Evolutionary conservation across 2,329 filamentous ascomycete genomes (phyloP).

Genomic region (Endothia cerciana): DNA sequence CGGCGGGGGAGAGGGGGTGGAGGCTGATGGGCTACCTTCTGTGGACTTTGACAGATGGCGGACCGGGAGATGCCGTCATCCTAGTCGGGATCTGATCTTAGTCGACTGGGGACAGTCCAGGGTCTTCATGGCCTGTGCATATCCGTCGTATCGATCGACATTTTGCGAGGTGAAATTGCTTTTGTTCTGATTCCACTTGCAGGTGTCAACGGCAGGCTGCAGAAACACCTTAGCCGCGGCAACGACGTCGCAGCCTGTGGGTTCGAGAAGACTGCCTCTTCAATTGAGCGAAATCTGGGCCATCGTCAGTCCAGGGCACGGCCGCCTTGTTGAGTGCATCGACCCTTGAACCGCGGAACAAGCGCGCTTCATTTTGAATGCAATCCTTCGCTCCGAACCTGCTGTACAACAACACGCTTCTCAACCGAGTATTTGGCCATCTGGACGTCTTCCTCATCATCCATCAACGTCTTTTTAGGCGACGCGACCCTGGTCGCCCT

Average conservation of each 20-base stretch:
- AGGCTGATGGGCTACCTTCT: neutral
- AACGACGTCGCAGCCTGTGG: neutral
- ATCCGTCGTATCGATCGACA: slow-evolving; percentile 7
- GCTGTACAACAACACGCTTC: neutral
- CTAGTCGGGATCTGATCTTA: slow-evolving; percentile 25
- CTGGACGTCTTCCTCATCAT: neutral
- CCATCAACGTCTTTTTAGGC: slow-evolving; percentile 11
- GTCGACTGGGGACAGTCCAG: slow-evolving; percentile 19
- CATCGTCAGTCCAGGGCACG: neutral
- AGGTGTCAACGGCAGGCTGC: slow-evolving; percentile 13
- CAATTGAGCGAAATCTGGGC: neutral
- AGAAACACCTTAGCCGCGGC: slow-evolving; percentile 11
- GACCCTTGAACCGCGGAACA: neutral
- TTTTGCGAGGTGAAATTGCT: slow-evolving; percentile 6
- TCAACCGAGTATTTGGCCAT: neutral
- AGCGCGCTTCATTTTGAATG: neutral
- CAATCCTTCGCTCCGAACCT: neutral
- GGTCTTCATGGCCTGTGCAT: slow-evolving; percentile 7
- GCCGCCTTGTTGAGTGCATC: neutral
- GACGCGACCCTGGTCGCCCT: slow-evolving; percentile 18
- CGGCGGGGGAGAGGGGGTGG: neutral
- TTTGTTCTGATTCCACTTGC: slow-evolving; percentile 7
- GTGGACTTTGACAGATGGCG: slow-evolving; percentile 9
- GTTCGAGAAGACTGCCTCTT: neutral
- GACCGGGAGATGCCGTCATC: slow-evolving; percentile 25